Conservation (phyloP, 78 protist genomes). For the Dictyostelium purpureum region DNA sequence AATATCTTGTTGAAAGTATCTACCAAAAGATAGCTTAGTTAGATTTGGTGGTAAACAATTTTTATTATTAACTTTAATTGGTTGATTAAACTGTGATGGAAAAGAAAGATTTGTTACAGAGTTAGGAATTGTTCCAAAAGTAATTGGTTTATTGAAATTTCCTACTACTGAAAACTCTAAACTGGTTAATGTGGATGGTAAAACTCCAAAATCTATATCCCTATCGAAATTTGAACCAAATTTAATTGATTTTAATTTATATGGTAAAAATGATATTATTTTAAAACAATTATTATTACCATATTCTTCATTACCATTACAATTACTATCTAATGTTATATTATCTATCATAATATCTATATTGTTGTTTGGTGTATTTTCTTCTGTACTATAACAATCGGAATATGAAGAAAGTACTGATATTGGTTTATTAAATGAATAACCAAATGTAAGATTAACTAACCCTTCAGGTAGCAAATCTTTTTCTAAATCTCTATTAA, state of each 20-base stretch:
- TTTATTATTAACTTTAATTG: too few relatives aligned
- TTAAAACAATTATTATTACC: too few relatives aligned
- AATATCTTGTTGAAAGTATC: not conserved
- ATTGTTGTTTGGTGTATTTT: too few relatives aligned
- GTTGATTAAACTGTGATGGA: too few relatives aligned
- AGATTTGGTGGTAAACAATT: not conserved
- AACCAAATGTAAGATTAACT: constrained; percentile 4
- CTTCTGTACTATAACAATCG: too few relatives aligned
- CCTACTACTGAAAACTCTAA: not conserved
- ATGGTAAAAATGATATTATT: too few relatives aligned
- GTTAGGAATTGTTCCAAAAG: not conserved
- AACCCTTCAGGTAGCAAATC: not conserved
- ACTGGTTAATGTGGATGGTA: not conserved
- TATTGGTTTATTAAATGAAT: not conserved
- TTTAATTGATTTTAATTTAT: not conserved
- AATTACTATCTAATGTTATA: too few relatives aligned
- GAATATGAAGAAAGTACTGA: too few relatives aligned
- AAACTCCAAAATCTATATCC: not conserved
- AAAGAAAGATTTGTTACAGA: not conserved
- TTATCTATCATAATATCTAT: too few relatives aligned
- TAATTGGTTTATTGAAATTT: not conserved
- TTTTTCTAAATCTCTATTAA: not conserved
- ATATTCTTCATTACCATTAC: too few relatives aligned
- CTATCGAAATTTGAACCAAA: not conserved
- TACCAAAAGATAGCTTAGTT: not conserved